phyloP scores from a whole-genome alignment of 495 filamentous ascomycete genomes.

The Penicillium tannophilum region DNA sequence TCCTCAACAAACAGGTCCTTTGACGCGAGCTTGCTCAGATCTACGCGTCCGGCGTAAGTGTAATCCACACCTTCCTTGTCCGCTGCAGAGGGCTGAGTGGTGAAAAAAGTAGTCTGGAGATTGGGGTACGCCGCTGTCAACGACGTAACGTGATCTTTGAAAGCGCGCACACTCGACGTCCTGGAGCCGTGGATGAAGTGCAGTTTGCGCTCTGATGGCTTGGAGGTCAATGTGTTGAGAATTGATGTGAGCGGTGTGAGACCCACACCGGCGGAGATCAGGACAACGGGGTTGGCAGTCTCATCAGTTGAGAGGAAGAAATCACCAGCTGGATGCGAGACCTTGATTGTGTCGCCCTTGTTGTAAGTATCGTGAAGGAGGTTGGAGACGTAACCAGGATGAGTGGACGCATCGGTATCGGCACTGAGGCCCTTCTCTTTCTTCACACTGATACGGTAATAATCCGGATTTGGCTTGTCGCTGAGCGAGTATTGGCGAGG shows the following conservation, averaged over 20 bases:
- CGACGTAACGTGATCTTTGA: slow-evolving; percentile 49
- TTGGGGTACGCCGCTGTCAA: slow-evolving; percentile 44
- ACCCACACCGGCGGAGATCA: slow-evolving; percentile 72
- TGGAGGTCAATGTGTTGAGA: slow-evolving; percentile 57
- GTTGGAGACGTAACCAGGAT: slow-evolving; percentile 71
- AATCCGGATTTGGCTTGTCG: slow-evolving; percentile 56
- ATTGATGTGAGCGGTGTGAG: slow-evolving; percentile 69
- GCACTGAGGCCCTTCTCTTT: slow-evolving; percentile 56
- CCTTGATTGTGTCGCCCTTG: slow-evolving; percentile 59
- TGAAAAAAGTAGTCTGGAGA: slow-evolving; percentile 44
- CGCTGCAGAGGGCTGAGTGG: slow-evolving; percentile 32
- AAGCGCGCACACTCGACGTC: slow-evolving; percentile 41
- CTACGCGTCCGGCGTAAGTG: slow-evolving; percentile 55
- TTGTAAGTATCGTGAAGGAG: slow-evolving; percentile 62
- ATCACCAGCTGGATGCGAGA: slow-evolving; percentile 70
- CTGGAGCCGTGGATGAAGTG: slow-evolving; percentile 66
- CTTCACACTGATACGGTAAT: slow-evolving; percentile 74
- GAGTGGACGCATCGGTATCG: slow-evolving; percentile 35
- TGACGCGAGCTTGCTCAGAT: slow-evolving; percentile 55
- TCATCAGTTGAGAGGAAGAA: slow-evolving; percentile 58
- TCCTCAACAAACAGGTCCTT: slow-evolving; percentile 57
- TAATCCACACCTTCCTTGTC: slow-evolving; percentile 60
- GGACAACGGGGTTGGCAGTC: slow-evolving; percentile 51
- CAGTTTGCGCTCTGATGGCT: slow-evolving; percentile 46
- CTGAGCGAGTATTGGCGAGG: slow-evolving; percentile 74